Evolutionary conservation across 75 land plant species (phyloP).

Genomic region (Chamaecyparis obtusa): DNA sequence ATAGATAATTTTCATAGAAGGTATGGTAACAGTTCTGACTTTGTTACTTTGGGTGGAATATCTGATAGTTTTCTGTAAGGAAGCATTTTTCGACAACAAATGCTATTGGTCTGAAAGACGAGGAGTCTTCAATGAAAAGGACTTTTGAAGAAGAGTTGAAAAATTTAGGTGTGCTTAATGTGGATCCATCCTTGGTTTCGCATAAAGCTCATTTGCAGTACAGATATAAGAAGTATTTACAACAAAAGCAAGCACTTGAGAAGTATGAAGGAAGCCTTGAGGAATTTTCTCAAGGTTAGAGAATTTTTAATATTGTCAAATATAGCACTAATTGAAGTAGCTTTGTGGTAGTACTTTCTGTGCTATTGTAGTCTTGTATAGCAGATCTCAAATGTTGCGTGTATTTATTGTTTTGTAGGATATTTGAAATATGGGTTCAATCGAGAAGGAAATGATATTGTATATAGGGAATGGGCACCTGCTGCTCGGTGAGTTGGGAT

Average conservation of each 20-base stretch:
- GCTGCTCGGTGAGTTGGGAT: slow-evolving; percentile 82
- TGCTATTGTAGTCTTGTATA: neutral
- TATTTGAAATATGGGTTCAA: slow-evolving; percentile 93
- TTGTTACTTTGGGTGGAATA: neutral
- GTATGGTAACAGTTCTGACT: neutral
- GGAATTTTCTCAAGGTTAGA: slow-evolving; percentile 76
- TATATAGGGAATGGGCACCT: slow-evolving; percentile 97
- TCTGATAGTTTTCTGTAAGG: neutral
- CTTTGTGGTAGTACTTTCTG: neutral
- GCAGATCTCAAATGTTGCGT: neutral
- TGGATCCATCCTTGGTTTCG: slow-evolving; percentile 67
- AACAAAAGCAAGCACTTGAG: slow-evolving; percentile 59
- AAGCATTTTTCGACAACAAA: slow-evolving; percentile 1
- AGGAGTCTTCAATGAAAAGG: slow-evolving; percentile 22
- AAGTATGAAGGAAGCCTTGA: slow-evolving; percentile 88
- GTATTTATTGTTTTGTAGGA: slow-evolving; percentile 40
- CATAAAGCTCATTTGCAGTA: slow-evolving; percentile 73
- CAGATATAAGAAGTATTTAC: slow-evolving; percentile 51
- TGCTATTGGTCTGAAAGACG: slow-evolving; percentile 35
- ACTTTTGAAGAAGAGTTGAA: slow-evolving; percentile 39
- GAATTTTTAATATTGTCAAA: slow-evolving; percentile 7
- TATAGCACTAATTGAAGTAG: neutral
- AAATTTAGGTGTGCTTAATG: slow-evolving; percentile 46
- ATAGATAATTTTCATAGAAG: neutral
- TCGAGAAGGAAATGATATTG: slow-evolving; percentile 61